Evolutionary conservation across 2,329 filamentous ascomycete species (phyloP).

Genomic region (Paraphaeosphaeria sporulosa): DNA sequence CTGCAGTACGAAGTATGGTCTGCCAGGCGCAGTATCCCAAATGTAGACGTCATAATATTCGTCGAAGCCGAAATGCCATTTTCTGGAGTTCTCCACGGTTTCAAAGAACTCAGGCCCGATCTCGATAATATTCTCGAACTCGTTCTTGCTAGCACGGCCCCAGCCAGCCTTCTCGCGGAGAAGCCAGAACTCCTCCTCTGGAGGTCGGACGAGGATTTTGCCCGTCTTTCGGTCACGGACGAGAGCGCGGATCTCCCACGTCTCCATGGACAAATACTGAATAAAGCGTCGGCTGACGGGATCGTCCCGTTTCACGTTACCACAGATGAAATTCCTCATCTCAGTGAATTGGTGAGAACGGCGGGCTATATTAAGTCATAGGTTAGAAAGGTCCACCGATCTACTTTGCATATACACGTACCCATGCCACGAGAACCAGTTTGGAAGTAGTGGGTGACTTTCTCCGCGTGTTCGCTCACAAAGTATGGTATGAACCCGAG

Average conservation of each 20-base stretch:
- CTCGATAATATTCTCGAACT: conserved; percentile 46
- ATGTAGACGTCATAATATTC: conserved; percentile 56
- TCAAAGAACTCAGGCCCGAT: conserved; percentile 51
- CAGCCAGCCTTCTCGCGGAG: conserved; percentile 49
- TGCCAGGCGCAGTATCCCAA: conserved; percentile 50
- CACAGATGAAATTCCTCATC: conserved; percentile 52
- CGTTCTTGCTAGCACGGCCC: conserved; percentile 50
- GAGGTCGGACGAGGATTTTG: conserved; percentile 46
- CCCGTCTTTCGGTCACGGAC: conserved; percentile 54
- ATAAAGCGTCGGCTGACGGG: conserved; percentile 52
- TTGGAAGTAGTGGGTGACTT: conserved; percentile 41
- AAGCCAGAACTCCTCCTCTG: conserved; percentile 51
- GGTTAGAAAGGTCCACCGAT: not conserved
- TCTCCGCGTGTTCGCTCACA: conserved; percentile 42
- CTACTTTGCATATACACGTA: not conserved
- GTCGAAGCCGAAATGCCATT: conserved; percentile 52
- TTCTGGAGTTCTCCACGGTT: conserved; percentile 45
- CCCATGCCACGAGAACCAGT: conserved; percentile 42
- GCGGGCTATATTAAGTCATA: conserved; percentile 16
- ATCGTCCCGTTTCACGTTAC: conserved; percentile 53
- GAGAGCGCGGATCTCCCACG: conserved; percentile 46
- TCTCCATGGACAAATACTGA: conserved; percentile 53
- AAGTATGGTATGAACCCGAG: conserved; percentile 51
- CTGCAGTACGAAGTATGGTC: conserved; percentile 38
- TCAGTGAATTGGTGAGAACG: conserved; percentile 47